Conservation (phyloP, 2,329 filamentous ascomycete genomes). For the Fusarium praegraminearum region DNA sequence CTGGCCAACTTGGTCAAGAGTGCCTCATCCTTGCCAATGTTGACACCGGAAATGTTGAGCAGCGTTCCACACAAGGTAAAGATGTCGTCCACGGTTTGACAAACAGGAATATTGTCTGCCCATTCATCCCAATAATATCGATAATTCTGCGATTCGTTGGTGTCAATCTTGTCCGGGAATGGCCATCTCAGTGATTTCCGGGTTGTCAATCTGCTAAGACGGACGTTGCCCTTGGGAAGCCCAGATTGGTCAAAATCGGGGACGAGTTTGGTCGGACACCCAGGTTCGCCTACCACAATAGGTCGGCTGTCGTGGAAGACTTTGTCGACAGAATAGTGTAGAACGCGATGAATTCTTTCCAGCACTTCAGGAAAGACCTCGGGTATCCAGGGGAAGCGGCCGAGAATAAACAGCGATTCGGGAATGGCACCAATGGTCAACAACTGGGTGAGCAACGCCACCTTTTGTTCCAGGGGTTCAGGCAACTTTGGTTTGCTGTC, state of each 20-base stretch:
- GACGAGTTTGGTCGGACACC: constrained; percentile 60
- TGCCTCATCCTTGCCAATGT: constrained; percentile 85
- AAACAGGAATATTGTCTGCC: constrained; percentile 92
- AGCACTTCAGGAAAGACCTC: constrained; percentile 86
- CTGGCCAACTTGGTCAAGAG: constrained; percentile 85
- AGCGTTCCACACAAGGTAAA: constrained; percentile 88
- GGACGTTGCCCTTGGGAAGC: constrained; percentile 76
- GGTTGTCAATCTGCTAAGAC: constrained; percentile 68
- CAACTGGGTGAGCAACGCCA: constrained; percentile 83
- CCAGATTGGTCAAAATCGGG: constrained; percentile 72
- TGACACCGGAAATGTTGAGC: constrained; percentile 86
- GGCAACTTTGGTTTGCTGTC: constrained; percentile 67
- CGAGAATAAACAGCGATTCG: constrained; percentile 91
- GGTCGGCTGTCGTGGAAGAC: constrained; percentile 68
- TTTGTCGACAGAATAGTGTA: constrained; percentile 83
- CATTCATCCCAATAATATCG: constrained; percentile 98
- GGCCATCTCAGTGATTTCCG: constrained; percentile 84
- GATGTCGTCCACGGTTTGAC: constrained; percentile 89
- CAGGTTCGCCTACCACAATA: constrained; percentile 45
- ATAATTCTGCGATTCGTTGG: constrained; percentile 82
- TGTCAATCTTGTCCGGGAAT: constrained; percentile 80
- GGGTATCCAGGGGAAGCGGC: constrained; percentile 91
- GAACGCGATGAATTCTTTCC: constrained; percentile 83
- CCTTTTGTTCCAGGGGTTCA: constrained; percentile 89
- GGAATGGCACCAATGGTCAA: constrained; percentile 92